A percentile compares a stretch with the other conserved stretches of the same genome.
phyloP scores from a whole-genome alignment of 345 rosid genomes.

The Mangifera indica region DNA sequence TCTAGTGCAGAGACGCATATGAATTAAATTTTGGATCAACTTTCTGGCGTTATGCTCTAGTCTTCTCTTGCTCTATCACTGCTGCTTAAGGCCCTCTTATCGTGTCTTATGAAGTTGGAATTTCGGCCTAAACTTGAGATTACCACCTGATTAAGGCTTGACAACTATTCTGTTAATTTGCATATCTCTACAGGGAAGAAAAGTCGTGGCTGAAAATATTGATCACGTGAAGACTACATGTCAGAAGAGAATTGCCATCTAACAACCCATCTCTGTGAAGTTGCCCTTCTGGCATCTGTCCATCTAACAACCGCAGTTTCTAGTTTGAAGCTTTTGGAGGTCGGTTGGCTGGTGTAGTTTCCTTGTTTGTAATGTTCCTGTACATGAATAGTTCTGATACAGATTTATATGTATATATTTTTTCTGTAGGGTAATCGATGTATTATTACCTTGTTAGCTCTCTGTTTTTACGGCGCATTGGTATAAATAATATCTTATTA shows the following conservation, averaged over 20 bases:
- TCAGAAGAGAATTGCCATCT: conserved; percentile 2
- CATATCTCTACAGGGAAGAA: conserved; percentile 32
- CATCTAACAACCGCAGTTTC: background rate
- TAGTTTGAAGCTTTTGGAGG: conserved; percentile 9
- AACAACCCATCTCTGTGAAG: background rate
- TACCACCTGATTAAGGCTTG: background rate
- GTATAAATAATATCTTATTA: too few relatives aligned
- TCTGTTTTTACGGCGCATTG: too few relatives aligned
- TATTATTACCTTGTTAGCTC: background rate
- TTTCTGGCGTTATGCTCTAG: background rate
- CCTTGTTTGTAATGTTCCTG: background rate
- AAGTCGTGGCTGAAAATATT: conserved; percentile 1
- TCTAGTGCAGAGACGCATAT: background rate
- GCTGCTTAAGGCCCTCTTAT: background rate
- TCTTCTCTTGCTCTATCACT: background rate
- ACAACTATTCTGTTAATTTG: conserved; percentile 7
- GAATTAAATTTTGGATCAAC: background rate
- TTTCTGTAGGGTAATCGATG: background rate
- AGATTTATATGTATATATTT: background rate
- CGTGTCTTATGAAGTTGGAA: background rate
- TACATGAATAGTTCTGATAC: conserved; percentile 15
- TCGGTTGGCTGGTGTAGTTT: background rate
- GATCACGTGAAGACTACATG: background rate
- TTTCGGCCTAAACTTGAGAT: background rate
- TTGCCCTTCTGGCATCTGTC: background rate